A percentile compares a stretch with the other conserved stretches of the same genome.
Conservation (phyloP, 176 grass and related monocot species). For the Ensete glaucum region DNA sequence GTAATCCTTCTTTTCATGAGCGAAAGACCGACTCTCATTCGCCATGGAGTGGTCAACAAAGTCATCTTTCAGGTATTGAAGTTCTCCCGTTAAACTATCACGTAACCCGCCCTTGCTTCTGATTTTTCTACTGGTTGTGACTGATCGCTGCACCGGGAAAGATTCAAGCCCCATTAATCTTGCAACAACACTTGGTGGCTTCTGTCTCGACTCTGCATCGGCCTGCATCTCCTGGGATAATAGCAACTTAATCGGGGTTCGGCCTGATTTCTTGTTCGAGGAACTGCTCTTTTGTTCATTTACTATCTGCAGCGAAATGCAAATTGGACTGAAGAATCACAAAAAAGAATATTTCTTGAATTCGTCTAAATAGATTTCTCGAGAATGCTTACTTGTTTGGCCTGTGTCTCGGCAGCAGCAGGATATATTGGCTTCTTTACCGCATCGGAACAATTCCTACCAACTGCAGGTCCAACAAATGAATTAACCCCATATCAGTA, state of each 20-base stretch:
- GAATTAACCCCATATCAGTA: neutral
- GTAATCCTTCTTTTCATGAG: constrained; percentile 3
- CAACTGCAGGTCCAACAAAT: neutral
- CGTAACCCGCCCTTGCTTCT: constrained; percentile 14
- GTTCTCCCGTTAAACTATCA: constrained; percentile 21
- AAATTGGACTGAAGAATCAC: neutral
- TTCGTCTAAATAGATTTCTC: neutral
- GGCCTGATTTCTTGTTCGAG: constrained; percentile 38
- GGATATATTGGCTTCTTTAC: neutral
- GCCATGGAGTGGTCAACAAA: constrained; percentile 21
- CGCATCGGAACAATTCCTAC: neutral
- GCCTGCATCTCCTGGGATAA: constrained; percentile 84
- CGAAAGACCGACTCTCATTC: neutral
- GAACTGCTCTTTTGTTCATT: constrained; percentile 34
- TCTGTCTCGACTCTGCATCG: constrained; percentile 40
- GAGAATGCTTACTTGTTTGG: constrained; percentile 7
- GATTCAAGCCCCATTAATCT: constrained; percentile 84
- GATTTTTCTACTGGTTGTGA: constrained; percentile 9
- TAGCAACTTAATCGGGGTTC: constrained; percentile 57
- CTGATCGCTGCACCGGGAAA: constrained; percentile 35
- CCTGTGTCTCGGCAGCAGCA: neutral
- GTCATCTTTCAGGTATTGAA: constrained; percentile 31
- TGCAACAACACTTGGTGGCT: constrained; percentile 64
- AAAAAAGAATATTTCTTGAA: neutral
- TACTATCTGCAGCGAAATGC: constrained; percentile 15